These are phyloP conservation scores for Calonectria ilicicola DNA, from an alignment of 2,329 filamentous ascomycete genomes.

Conservation along the genomic window DNA sequence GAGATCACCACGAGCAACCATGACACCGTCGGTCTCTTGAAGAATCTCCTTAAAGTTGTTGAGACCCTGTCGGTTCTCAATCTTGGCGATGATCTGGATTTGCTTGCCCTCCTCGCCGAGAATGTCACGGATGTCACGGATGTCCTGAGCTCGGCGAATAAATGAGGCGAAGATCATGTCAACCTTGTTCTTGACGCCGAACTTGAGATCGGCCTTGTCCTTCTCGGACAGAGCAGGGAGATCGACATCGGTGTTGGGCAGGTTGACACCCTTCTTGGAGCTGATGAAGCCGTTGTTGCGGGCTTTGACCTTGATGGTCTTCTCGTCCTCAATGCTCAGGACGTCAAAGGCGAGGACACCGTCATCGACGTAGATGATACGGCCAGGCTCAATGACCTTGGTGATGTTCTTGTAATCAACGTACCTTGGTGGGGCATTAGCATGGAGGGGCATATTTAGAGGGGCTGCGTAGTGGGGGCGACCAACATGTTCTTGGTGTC, in stretches of 20 bases:
- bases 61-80: slow-evolving; percentile 99
- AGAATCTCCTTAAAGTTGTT: slow-evolving; percentile 99
- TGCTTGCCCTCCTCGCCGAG: slow-evolving; percentile 92
- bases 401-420: slow-evolving; percentile 99
- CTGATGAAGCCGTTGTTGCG: slow-evolving; percentile 99
- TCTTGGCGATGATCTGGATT: slow-evolving; percentile 99
- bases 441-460: slow-evolving; percentile 5
- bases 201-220: slow-evolving; percentile 92
- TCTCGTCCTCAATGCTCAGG: slow-evolving; percentile 84
- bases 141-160: slow-evolving; percentile 94
- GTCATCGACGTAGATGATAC: slow-evolving; percentile 98
- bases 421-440: slow-evolving; percentile 69
- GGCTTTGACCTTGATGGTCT: slow-evolving; percentile 88
- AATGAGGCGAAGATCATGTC: slow-evolving; percentile 99
- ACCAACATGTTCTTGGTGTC: slow-evolving; percentile 94
- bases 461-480: background rate
- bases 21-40: slow-evolving; percentile 96
- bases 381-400: slow-evolving; percentile 92
- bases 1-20: slow-evolving; percentile 96
- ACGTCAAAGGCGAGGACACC: slow-evolving; percentile 98
- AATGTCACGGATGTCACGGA: slow-evolving; percentile 90
- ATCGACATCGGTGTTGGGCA: slow-evolving; percentile 98
- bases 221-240: slow-evolving; percentile 98
- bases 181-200: slow-evolving; percentile 98
- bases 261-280: slow-evolving; percentile 98